Evolutionary conservation across 164 flowering plant genomes (phyloP).

Genomic region (Kalanchoe fedtschenkoi): DNA sequence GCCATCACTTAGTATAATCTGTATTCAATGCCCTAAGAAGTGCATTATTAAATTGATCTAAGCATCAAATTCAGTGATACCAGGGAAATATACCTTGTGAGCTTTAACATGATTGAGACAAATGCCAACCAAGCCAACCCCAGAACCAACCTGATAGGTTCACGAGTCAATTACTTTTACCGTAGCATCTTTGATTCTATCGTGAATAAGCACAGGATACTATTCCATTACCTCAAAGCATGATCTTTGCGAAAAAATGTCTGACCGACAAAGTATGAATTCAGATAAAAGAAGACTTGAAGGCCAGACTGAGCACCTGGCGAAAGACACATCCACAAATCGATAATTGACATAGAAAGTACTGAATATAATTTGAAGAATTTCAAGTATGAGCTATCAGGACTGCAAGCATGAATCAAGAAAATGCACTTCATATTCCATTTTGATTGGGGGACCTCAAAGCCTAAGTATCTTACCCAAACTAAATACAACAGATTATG

Average conservation of each 20-base stretch:
- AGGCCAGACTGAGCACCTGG: conserved; percentile 93
- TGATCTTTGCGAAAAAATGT: conserved; percentile 45
- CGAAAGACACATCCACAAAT: conserved; percentile 6
- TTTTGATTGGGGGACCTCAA: too few species aligned
- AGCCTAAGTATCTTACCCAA: conserved; percentile 2
- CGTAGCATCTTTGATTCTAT: not conserved
- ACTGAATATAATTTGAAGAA: not conserved
- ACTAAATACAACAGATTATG: not conserved
- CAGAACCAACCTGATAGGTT: conserved; percentile 73
- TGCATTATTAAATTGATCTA: not conserved
- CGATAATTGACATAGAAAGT: not conserved
- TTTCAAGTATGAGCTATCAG: not conserved
- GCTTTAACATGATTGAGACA: conserved; percentile 68
- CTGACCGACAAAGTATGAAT: conserved; percentile 71
- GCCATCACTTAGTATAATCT: conserved; percentile 87
- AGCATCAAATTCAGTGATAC: not conserved
- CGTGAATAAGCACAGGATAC: not conserved
- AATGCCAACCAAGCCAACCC: conserved; percentile 91
- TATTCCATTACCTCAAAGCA: conserved; percentile 72
- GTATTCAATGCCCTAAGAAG: conserved; percentile 11
- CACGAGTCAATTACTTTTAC: conserved; percentile 2
- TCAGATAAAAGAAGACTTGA: conserved; percentile 88
- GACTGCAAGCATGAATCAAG: not conserved
- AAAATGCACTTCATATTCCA: too few species aligned
- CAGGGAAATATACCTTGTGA: conserved; percentile 36